These are phyloP conservation scores for Porodaedalea pini DNA, from an alignment of 1,284 basidiomycete species.

Conservation along the genomic window DNA sequence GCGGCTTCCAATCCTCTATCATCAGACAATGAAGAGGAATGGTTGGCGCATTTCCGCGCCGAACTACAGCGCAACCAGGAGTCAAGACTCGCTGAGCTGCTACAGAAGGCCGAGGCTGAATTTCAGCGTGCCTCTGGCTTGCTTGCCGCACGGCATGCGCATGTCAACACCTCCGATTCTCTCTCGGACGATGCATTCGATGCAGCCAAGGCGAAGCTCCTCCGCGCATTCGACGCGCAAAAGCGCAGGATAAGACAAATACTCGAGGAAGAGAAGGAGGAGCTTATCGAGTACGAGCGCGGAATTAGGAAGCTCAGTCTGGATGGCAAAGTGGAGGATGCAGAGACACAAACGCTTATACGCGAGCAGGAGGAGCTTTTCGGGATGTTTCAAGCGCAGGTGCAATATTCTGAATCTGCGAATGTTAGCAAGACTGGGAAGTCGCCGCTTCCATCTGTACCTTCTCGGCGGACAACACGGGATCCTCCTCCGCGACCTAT, in stretches of 20 bases:
- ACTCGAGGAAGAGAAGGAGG: slow-evolving; percentile 8
- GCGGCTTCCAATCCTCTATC: background rate
- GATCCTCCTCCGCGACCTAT: background rate
- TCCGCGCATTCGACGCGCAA: background rate
- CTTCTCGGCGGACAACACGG: background rate
- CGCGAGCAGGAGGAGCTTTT: slow-evolving; percentile 16
- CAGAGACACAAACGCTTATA: slow-evolving; percentile 1
- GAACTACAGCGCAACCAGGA: slow-evolving; percentile 3
- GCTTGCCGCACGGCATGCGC: background rate
- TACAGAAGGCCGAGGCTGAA: background rate
- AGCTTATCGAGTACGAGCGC: slow-evolving; percentile 11
- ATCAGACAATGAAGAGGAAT: slow-evolving; percentile 10
- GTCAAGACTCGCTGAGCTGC: background rate
- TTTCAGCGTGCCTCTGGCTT: background rate
- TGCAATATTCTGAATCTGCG: background rate
- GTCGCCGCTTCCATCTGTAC: background rate
- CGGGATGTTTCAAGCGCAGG: background rate
- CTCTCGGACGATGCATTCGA: background rate
- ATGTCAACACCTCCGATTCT: background rate
- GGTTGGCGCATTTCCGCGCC: background rate
- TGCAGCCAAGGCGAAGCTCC: background rate
- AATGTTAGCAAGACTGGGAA: background rate
- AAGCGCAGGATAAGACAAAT: background rate
- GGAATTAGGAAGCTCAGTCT: slow-evolving; percentile 9
- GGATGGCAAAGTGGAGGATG: slow-evolving; percentile 1